A percentile compares a stretch with the other conserved stretches of the same genome.
These are phyloP conservation scores for Ascochyta viciae-villosae DNA, from an alignment of 2,329 filamentous ascomycete genomes.

Conservation along the genomic window DNA sequence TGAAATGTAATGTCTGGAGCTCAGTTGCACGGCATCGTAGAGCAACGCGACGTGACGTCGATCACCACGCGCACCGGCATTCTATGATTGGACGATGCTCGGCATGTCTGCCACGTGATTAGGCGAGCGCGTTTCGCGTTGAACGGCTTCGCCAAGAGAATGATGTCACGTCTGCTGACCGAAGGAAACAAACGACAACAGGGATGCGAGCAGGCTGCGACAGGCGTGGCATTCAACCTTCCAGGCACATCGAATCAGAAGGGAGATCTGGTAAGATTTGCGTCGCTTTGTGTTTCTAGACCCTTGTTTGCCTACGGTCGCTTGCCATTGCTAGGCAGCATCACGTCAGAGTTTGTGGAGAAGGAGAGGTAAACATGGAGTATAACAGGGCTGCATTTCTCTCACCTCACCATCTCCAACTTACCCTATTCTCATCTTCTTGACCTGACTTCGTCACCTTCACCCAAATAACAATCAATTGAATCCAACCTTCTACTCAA, in stretches of 20 bases:
- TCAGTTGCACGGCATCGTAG: conserved; percentile 6
- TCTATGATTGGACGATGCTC: conserved; percentile 23
- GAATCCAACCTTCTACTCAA: conserved; percentile 1
- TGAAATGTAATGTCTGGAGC: not conserved
- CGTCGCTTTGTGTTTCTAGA: conserved; percentile 2
- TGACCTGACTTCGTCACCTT: not conserved
- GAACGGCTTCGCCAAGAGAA: conserved; percentile 2
- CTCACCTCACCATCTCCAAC: not conserved
- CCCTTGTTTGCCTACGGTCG: conserved; percentile 12
- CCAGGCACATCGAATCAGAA: conserved; percentile 15
- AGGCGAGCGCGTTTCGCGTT: conserved; percentile 21
- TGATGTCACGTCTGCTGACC: conserved; percentile 27
- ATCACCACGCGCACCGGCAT: conserved; percentile 1
- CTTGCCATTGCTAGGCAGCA: conserved; percentile 20
- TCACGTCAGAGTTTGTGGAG: conserved; percentile 27
- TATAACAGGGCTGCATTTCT: conserved; percentile 14
- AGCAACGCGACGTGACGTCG: conserved; percentile 21
- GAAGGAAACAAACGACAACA: conserved; percentile 4
- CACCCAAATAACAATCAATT: not conserved
- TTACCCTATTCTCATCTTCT: not conserved
- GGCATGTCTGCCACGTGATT: conserved; percentile 20
- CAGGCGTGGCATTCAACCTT: not conserved
- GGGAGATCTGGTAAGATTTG: not conserved
- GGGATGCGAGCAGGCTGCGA: conserved; percentile 30
- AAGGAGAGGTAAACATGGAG: conserved; percentile 14